Evolutionary conservation across 768 basidiomycete genomes (phyloP), one percentile per base, ranked within the genome.

Genomic region (Trametes maxima): DNA sequence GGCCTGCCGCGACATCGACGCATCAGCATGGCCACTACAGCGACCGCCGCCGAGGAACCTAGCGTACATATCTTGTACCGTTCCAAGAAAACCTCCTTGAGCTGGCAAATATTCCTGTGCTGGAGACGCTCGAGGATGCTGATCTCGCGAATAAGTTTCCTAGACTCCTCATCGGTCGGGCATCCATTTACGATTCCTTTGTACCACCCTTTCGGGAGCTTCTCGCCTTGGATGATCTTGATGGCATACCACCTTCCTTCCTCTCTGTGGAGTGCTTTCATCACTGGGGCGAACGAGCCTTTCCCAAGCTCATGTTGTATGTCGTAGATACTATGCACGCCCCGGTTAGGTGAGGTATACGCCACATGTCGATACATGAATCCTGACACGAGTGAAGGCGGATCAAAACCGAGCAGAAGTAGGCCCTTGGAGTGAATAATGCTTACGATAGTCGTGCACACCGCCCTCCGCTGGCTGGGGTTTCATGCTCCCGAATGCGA

Each of bases 261-360:
- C 21, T 74, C 71, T 8, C 85, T 83, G 65, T 85, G 81, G 39
- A 95, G 78, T 1, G 91, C 94, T 70, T 89, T 90, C 76, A 87
- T 82, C 17, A 97, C 95, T 12, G 87, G 88, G 4, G 93, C 95
- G 71, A 96, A 98, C 2, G 92, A 86, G 7, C 95, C 95, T 65
- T 87, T 87, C 51, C 95, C 95, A 2, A 97, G 82, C 71, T 90
- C 87, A 47, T 77, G 71, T 22, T 79, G 78, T 36, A 90, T 68
- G 63, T 90, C 88, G 70, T 92, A 92, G 54, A 77, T 74, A 0
- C 82, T 81, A 66, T 87, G 84, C 6, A 92, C 72, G 2, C 85
- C 86, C 2, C 76, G 19, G 10, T 19, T 43, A 0, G 57, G 50
- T 7, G 75, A 73, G 0, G 81, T 79, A 25, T 70, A 76, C 5